Evolutionary conservation across 495 filamentous ascomycete species (phyloP).

Genomic region (Penicillium fimorum): DNA sequence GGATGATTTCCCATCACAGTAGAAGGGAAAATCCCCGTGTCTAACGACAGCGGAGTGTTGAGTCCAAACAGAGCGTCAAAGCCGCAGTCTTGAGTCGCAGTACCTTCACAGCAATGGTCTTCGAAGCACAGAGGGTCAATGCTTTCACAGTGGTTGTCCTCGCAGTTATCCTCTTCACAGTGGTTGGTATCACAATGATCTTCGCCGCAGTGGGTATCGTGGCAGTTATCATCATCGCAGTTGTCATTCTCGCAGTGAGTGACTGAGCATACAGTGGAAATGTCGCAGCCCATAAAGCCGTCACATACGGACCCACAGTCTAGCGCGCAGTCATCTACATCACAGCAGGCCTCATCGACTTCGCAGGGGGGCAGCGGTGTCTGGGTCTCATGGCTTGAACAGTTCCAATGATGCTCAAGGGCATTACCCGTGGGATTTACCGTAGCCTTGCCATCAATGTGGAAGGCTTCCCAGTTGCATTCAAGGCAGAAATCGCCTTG

Average conservation of each 20-base stretch:
- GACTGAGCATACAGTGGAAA: slow-evolving; percentile 40
- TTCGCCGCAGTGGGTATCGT: slow-evolving; percentile 29
- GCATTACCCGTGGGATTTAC: slow-evolving; percentile 22
- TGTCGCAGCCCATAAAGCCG: slow-evolving; percentile 47
- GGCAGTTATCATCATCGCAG: slow-evolving; percentile 31
- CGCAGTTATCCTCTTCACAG: slow-evolving; percentile 22
- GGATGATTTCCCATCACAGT: slow-evolving; percentile 19
- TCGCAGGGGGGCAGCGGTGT: slow-evolving; percentile 28
- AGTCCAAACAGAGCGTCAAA: slow-evolving; percentile 41
- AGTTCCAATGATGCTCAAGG: slow-evolving; percentile 33
- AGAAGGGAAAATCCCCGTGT: slow-evolving; percentile 31
- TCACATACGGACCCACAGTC: slow-evolving; percentile 46
- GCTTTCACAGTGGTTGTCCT: slow-evolving; percentile 27
- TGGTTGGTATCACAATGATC: slow-evolving; percentile 32
- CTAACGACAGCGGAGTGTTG: slow-evolving; percentile 31
- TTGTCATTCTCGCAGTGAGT: slow-evolving; percentile 36
- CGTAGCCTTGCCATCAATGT: slow-evolving; percentile 35
- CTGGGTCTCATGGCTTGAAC: slow-evolving; percentile 32
- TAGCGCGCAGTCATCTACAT: slow-evolving; percentile 43
- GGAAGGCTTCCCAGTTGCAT: slow-evolving; percentile 45
- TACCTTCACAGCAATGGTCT: slow-evolving; percentile 37
- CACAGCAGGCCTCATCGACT: slow-evolving; percentile 42
- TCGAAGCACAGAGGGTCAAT: slow-evolving; percentile 44
- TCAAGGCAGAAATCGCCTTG: slow-evolving; percentile 43
- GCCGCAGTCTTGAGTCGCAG: slow-evolving; percentile 26